Percentiles rank a stretch among this genome's conserved stretches.
phyloP scores from a whole-genome alignment of 75 land plant species.

The Sequoia sempervirens region DNA sequence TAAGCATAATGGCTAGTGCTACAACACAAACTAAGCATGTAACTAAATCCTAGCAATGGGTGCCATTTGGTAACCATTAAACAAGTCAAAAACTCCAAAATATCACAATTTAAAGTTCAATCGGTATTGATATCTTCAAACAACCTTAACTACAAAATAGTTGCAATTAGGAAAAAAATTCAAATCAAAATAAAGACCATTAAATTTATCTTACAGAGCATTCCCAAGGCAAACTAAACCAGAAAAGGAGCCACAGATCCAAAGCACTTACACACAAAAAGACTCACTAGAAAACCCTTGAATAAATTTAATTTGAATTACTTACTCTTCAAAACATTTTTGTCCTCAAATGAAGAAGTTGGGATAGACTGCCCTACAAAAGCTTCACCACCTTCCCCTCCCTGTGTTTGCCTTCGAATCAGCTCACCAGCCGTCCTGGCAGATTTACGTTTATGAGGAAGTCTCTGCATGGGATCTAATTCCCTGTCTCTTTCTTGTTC shows the following conservation, averaged over 20 bases:
- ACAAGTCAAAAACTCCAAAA: neutral
- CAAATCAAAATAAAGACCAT: neutral
- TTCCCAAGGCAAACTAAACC: neutral
- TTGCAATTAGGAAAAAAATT: neutral
- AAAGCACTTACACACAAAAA: neutral
- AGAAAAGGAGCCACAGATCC: neutral
- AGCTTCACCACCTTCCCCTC: conserved; percentile 54
- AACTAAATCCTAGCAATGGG: neutral
- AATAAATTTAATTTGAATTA: neutral
- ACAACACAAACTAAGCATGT: neutral
- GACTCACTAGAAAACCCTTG: neutral
- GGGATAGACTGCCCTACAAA: conserved; percentile 21
- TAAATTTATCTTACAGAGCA: neutral
- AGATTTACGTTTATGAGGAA: conserved; percentile 61
- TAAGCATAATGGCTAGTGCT: neutral
- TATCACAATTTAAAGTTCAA: neutral
- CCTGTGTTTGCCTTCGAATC: conserved; percentile 49
- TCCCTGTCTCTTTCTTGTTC: conserved; percentile 61
- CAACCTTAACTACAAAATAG: neutral
- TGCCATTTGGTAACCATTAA: neutral
- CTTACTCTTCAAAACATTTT: conserved; percentile 60
- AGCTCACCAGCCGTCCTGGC: conserved; percentile 60
- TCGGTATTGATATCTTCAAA: neutral
- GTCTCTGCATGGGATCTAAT: conserved; percentile 32
- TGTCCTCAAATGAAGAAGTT: conserved; percentile 52